phyloP scores from a whole-genome alignment of 345 rosid species.

The Eucalyptus pauciflora region DNA sequence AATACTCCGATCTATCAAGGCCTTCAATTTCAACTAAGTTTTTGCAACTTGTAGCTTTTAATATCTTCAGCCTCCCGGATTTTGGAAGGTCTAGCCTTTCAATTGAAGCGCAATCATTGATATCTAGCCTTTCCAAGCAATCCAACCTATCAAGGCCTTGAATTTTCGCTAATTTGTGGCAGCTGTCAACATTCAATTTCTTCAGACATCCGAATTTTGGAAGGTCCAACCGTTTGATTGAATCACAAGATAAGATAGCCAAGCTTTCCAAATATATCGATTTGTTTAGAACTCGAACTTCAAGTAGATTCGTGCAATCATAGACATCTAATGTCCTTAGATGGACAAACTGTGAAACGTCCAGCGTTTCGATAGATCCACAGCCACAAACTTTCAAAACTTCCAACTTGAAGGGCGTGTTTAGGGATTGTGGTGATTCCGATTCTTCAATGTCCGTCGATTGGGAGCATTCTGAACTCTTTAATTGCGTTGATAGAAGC shows the following conservation, averaged over 20 bases:
- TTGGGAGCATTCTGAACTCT: not conserved
- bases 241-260: fast-evolving
- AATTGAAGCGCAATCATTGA: fast-evolving
- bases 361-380: fast-evolving
- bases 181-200: too few relatives aligned
- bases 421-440: not conserved
- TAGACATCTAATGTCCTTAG: fast-evolving
- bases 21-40: too few relatives aligned
- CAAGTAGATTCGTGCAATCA: fast-evolving
- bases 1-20: not conserved
- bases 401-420: not conserved
- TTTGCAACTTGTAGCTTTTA: fast-evolving
- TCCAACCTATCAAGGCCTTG: too few relatives aligned
- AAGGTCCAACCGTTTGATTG: not conserved
- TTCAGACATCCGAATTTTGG: fast-evolving
- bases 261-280: not conserved
- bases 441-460: not conserved
- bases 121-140: too few relatives aligned
- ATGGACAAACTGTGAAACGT: not conserved
- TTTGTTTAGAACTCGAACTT: not conserved
- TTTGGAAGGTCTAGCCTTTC: too few relatives aligned
- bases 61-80: too few relatives aligned
- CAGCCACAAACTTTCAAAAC: fast-evolving
- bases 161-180: not conserved
- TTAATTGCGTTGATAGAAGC: not conserved